These are phyloP conservation scores for Quercus glauca DNA, from an alignment of 306 rosid species.

Conservation along the genomic window DNA sequence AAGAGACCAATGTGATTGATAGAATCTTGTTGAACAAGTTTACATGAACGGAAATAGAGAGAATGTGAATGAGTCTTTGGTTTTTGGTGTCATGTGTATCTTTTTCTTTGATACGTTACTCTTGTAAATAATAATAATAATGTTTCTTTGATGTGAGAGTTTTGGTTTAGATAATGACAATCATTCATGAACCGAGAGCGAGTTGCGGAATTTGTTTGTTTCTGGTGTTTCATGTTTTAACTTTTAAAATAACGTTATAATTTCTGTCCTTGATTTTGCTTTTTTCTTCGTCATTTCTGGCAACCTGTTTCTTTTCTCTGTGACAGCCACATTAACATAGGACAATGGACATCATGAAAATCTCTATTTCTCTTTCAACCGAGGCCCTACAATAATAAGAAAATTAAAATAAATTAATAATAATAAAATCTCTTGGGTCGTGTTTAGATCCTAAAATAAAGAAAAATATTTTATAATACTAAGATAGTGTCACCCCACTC, in stretches of 20 bases:
- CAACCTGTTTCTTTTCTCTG: neutral
- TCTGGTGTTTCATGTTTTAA: neutral
- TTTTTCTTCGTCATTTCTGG: neutral
- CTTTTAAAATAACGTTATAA: neutral
- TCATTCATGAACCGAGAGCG: neutral
- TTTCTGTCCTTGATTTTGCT: neutral
- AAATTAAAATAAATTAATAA: no score
- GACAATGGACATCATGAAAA: no score
- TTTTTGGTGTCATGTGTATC: neutral
- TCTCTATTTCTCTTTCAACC: no score
- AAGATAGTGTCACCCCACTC: no score
- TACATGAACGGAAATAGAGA: neutral
- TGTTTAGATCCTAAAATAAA: no score
- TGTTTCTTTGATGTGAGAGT: neutral
- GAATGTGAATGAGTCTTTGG: neutral
- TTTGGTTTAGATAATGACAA: neutral
- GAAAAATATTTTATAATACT: no score
- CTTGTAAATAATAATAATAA: no score
- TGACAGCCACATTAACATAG: neutral
- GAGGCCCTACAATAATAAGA: no score
- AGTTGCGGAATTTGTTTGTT: conserved; percentile 1
- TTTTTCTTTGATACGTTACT: no score
- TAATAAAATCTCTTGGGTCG: no score
- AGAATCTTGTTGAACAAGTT: neutral
- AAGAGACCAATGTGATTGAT: neutral